phyloP scores from a whole-genome alignment of 208 protist species.

The Plasmodiophora brassicae region DNA sequence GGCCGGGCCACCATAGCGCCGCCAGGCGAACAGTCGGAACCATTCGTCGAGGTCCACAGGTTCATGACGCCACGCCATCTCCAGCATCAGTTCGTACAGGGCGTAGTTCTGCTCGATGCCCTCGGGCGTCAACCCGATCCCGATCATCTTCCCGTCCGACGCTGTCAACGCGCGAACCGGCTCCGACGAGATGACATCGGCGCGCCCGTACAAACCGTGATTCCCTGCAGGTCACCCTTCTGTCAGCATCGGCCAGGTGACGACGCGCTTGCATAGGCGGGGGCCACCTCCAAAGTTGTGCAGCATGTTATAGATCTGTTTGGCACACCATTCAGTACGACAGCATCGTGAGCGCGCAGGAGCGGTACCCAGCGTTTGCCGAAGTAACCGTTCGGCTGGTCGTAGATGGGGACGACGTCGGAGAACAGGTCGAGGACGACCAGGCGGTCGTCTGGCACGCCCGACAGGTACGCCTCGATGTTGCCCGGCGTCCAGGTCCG shows the following conservation, averaged over 20 bases:
- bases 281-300: conserved; percentile 65
- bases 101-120: conserved; percentile 62
- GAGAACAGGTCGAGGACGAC: conserved; percentile 63
- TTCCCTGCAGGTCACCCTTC: no score
- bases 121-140: conserved; percentile 61
- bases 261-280: no score
- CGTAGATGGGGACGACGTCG: conserved; percentile 53
- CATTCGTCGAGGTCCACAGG: neutral
- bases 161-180: conserved; percentile 34
- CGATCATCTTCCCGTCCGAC: conserved; percentile 53
- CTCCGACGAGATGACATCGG: conserved; percentile 45
- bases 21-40: neutral
- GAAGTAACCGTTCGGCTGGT: conserved; percentile 55
- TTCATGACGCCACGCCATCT: conserved; percentile 55
- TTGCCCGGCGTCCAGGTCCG: conserved; percentile 26
- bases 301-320: conserved; percentile 63
- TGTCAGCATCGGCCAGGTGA: no score
- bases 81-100: conserved; percentile 62
- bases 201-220: conserved; percentile 49
- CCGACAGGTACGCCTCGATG: conserved; percentile 55
- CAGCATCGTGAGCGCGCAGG: no score
- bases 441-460: conserved; percentile 54
- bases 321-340: neutral
- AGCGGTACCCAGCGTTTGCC: conserved; percentile 60
- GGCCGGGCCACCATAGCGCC: neutral